A percentile compares a stretch with the other conserved stretches of the same genome.
These are phyloP conservation scores for Vaccinium macrocarpon DNA, from an alignment of 148 eudicot genomes.

Conservation along the genomic window DNA sequence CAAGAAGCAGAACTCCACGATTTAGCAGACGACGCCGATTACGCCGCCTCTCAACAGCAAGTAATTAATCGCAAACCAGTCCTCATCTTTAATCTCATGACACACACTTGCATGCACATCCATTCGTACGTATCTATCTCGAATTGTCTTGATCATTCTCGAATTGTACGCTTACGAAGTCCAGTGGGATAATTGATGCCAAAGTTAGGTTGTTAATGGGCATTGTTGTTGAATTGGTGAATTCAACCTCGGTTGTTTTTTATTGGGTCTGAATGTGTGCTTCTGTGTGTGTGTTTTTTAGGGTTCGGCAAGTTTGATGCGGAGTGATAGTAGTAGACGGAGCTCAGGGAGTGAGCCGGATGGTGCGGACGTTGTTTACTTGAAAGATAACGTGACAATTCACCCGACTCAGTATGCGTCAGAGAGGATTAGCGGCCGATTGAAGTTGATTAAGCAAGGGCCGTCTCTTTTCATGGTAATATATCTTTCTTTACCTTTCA, in stretches of 20 bases:
- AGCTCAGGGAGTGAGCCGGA: conserved; percentile 55
- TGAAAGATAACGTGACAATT: conserved; percentile 86
- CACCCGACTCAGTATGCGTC: conserved; percentile 91
- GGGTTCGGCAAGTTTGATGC: conserved; percentile 35
- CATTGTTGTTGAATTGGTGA: background rate
- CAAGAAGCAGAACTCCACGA: conserved; percentile 45
- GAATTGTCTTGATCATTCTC: conserved; percentile 15
- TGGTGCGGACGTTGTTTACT: conserved; percentile 60
- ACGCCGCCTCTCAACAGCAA: conserved; percentile 48
- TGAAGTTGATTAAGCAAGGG: conserved; percentile 75
- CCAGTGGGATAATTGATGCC: background rate
- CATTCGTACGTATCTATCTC: background rate
- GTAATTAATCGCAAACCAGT: conserved; percentile 20
- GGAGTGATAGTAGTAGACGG: conserved; percentile 47
- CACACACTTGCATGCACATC: too few relatives aligned
- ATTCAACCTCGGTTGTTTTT: conserved; percentile 11
- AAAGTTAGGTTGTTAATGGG: background rate
- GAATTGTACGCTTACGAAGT: background rate
- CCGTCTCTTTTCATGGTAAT: conserved; percentile 66
- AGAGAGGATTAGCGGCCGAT: conserved; percentile 89
- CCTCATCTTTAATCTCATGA: background rate
- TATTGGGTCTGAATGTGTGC: background rate
- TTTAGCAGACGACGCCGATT: conserved; percentile 54
- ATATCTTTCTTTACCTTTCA: background rate
- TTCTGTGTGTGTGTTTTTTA: conserved; percentile 2